phyloP scores from a whole-genome alignment of 2,329 filamentous ascomycete species.

The Blumeria hordei region DNA sequence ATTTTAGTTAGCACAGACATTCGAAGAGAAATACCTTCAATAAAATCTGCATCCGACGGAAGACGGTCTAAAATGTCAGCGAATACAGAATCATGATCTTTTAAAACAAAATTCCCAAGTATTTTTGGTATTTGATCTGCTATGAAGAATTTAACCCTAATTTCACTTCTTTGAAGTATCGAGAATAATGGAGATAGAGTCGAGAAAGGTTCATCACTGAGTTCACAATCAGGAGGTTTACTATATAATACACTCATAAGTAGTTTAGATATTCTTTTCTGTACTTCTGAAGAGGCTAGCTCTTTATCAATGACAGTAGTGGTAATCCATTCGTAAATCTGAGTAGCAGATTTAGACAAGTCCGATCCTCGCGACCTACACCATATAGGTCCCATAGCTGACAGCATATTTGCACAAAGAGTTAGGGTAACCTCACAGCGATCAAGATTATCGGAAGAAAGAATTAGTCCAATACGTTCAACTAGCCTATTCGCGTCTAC shows the following conservation, averaged over 20 bases:
- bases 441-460: constrained; percentile 34
- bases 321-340: constrained; percentile 61
- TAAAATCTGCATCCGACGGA: constrained; percentile 44
- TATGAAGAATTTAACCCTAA: constrained; percentile 54
- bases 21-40: constrained; percentile 68
- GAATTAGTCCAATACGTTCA: constrained; percentile 25
- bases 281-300: constrained; percentile 42
- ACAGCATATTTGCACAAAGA: constrained; percentile 42
- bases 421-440: constrained; percentile 51
- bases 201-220: constrained; percentile 15
- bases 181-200: constrained; percentile 49
- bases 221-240: constrained; percentile 38
- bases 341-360: constrained; percentile 40
- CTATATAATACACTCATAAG: constrained; percentile 44
- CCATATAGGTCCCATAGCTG: constrained; percentile 18
- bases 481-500: constrained; percentile 24
- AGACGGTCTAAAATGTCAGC: constrained; percentile 60
- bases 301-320: constrained; percentile 39
- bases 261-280: constrained; percentile 41
- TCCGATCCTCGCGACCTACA: constrained; percentile 18
- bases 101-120: constrained; percentile 63
- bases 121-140: constrained; percentile 44
- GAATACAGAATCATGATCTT: constrained; percentile 62
- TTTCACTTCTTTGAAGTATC: constrained; percentile 40
- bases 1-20: constrained; percentile 53